Conservation (phyloP, 78 protist species). For the Diacronema lutheri region DNA sequence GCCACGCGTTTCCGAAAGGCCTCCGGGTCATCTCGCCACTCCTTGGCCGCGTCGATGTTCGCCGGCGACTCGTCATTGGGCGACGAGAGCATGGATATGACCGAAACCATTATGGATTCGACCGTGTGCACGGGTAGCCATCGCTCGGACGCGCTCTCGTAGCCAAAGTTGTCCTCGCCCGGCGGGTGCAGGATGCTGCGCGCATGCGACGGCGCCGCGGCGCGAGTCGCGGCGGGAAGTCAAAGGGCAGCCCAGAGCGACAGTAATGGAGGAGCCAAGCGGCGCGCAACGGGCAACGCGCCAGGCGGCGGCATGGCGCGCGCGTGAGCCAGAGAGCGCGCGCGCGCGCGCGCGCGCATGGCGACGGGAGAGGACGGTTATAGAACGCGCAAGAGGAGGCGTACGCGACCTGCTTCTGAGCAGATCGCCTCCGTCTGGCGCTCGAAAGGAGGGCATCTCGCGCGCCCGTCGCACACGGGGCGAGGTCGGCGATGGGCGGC, state of each 20-base stretch:
- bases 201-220: not conserved
- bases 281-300: no score
- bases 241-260: no score
- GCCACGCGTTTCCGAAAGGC: no score
- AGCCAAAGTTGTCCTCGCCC: conserved; percentile 88
- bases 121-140: conserved; percentile 87
- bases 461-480: no score
- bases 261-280: no score
- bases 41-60: conserved; percentile 89
- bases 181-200: conserved; percentile 84
- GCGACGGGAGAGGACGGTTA: not conserved
- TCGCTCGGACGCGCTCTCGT: conserved; percentile 82
- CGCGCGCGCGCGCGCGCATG: not conserved
- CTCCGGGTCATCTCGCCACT: no score
- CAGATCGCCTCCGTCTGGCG: not conserved
- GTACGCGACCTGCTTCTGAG: no score
- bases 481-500: no score
- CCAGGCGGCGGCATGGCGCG: not conserved
- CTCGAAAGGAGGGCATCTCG: not conserved
- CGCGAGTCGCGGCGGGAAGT: no score
- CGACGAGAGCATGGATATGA: conserved; percentile 83
- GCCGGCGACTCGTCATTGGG: conserved; percentile 95
- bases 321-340: not conserved
- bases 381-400: no score
- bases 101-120: conserved; percentile 73